Evolutionary conservation across 805 yeast species (phyloP), one percentile per base, ranked within the genome.

Genomic region (Starmerella lactis-condensi): DNA sequence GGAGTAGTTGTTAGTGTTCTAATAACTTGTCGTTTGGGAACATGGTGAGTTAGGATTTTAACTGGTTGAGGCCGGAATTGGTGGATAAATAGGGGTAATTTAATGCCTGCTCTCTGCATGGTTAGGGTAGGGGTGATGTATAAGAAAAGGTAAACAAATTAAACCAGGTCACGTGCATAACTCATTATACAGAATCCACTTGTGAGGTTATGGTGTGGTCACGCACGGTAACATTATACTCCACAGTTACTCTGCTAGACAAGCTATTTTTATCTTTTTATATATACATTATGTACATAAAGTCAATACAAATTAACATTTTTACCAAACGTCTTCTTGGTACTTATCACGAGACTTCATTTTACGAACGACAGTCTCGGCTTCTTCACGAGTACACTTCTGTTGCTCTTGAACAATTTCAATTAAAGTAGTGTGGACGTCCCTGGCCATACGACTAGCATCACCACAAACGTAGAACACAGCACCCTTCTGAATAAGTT

Each of bases 261-360:
- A 5, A 5, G 11, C 9, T 21, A 9, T 24, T 24, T 8, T 14
- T 11, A 12, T 7, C 10, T 24, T 16, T 7, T 17, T 7, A 26
- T 12, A 26, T 8, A n/a, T 13, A 21, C 21, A 7, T 10, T 24
- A 17, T 6, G 7, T n/a, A n/a, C n/a, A n/a, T n/a, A n/a, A n/a
- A n/a, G n/a, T n/a, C n/a, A n/a, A n/a, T n/a, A n/a, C n/a, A n/a
- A n/a, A n/a, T n/a, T n/a, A n/a, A 24, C n/a, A n/a, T n/a, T n/a
- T 14, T 58, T 61, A 85, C 98, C 98, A 85, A 10, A 85, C 93
- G 63, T 85, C 98, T 58, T 89, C 96, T 60, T 85, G 98, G 55
- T 82, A 85, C 56, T 75, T 70, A 52, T 83, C 85, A 45, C 75
- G 73, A 17, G 78, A 70, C 53, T 77, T 78, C 59, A 76, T 66